phyloP scores from a whole-genome alignment of 345 rosid genomes.

The Pistacia atlantica region DNA sequence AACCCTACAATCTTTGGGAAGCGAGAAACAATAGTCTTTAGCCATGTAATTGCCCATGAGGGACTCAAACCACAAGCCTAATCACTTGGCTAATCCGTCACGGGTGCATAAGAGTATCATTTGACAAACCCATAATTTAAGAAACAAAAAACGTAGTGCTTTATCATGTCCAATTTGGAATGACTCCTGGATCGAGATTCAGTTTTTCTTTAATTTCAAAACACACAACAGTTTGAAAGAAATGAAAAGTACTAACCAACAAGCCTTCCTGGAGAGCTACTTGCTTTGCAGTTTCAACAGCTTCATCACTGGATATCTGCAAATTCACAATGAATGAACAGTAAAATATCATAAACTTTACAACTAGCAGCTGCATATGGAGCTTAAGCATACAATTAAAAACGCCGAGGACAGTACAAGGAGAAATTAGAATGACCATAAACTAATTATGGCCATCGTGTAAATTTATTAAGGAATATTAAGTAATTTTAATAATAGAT shows the following conservation, averaged over 20 bases:
- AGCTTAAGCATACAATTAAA: slow-evolving; percentile 7
- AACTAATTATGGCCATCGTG: not conserved
- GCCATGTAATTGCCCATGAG: too few relatives aligned
- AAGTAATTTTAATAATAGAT: not conserved
- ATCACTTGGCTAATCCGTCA: too few relatives aligned
- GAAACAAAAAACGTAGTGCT: not conserved
- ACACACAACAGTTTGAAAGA: not conserved
- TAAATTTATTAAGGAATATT: not conserved
- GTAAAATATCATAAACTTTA: not conserved
- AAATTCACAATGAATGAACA: slow-evolving; percentile 11
- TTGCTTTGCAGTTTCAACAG: slow-evolving; percentile 95
- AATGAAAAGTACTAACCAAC: slow-evolving; percentile 62
- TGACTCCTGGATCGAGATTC: not conserved
- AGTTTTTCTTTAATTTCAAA: slow-evolving; percentile 5
- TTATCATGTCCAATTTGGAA: not conserved
- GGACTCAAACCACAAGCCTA: too few relatives aligned
- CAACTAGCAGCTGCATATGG: not conserved
- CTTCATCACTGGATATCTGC: slow-evolving; percentile 91
- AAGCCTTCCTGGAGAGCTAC: slow-evolving; percentile 95
- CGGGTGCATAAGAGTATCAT: too few relatives aligned
- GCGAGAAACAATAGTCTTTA: too few relatives aligned
- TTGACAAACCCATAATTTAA: too few relatives aligned
- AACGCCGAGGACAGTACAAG: not conserved
- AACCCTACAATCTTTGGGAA: too few relatives aligned
- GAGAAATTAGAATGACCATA: not conserved